These are phyloP conservation scores for Aspergillus carbonarius DNA, from an alignment of 2,329 filamentous ascomycete species.

Conservation along the genomic window DNA sequence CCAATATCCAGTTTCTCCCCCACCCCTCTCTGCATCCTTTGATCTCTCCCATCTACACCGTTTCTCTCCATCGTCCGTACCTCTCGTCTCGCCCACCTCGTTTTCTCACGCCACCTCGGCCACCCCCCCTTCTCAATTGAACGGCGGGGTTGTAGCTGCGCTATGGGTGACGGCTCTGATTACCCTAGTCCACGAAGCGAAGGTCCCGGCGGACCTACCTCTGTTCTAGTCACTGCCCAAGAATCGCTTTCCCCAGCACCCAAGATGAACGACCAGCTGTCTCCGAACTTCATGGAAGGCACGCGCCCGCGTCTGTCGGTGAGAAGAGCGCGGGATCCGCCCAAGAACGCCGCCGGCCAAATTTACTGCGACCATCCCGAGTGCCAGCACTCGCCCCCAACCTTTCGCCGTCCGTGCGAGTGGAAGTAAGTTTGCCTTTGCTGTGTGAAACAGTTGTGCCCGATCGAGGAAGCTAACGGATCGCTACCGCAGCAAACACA, in stretches of 20 bases:
- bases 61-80: not conserved
- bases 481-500: conserved; percentile 71
- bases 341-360: conserved; percentile 68
- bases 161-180: conserved; percentile 44
- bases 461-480: conserved; percentile 20
- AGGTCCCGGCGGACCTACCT: conserved; percentile 37
- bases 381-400: conserved; percentile 63
- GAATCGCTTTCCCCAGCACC: conserved; percentile 33
- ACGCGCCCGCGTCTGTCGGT: conserved; percentile 43
- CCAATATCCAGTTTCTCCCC: conserved; percentile 9
- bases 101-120: conserved; percentile 14
- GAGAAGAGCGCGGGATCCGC: conserved; percentile 51
- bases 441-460: not conserved
- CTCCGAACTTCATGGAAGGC: conserved; percentile 33
- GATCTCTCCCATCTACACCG: not conserved
- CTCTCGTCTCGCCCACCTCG: conserved; percentile 1
- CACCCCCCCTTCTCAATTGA: conserved; percentile 24
- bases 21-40: not conserved
- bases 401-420: conserved; percentile 82
- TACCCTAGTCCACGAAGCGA: conserved; percentile 47
- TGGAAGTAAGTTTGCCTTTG: conserved; percentile 71
- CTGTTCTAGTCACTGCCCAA: conserved; percentile 36
- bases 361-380: conserved; percentile 71
- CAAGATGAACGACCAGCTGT: conserved; percentile 38
- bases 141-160: conserved; percentile 33